phyloP scores from a whole-genome alignment of 257 asterid genomes.

The Solanum tarijense region DNA sequence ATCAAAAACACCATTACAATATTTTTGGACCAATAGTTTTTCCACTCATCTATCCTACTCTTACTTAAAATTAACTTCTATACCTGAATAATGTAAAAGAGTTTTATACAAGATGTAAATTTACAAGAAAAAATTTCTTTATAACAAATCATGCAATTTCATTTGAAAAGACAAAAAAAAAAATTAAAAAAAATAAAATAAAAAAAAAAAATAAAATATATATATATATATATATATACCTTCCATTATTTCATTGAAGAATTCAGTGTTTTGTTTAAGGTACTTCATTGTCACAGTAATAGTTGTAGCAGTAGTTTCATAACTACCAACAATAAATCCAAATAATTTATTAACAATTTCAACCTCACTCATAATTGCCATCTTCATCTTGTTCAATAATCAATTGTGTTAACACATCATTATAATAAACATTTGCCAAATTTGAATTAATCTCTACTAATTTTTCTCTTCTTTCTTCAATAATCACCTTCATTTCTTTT shows the following conservation, averaged over 20 bases:
- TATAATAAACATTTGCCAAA: neutral
- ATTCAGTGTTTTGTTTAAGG: neutral
- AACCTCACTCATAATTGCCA: neutral
- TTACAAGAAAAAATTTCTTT: neutral
- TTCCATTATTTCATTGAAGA: neutral
- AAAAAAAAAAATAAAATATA: rapidly evolving
- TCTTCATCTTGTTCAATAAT: neutral
- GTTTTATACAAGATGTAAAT: neutral
- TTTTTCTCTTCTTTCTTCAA: neutral
- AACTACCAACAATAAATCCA: neutral
- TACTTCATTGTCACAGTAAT: neutral
- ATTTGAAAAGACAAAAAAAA: neutral
- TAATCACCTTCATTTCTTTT: neutral
- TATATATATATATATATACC: too few relatives aligned
- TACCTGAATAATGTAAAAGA: too few relatives aligned
- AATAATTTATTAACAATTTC: neutral
- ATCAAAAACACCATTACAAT: too few relatives aligned
- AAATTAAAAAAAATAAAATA: too few relatives aligned
- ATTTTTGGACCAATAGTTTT: too few relatives aligned
- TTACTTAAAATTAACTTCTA: too few relatives aligned
- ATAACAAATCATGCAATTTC: neutral
- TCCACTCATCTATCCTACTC: too few relatives aligned
- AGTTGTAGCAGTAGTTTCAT: neutral
- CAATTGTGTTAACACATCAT: neutral
- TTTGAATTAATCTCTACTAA: neutral